A percentile compares a stretch with the other conserved stretches of the same genome.
phyloP scores from a whole-genome alignment of 129 eudicot genomes.

The Chrysanthemum lavandulifolium region DNA sequence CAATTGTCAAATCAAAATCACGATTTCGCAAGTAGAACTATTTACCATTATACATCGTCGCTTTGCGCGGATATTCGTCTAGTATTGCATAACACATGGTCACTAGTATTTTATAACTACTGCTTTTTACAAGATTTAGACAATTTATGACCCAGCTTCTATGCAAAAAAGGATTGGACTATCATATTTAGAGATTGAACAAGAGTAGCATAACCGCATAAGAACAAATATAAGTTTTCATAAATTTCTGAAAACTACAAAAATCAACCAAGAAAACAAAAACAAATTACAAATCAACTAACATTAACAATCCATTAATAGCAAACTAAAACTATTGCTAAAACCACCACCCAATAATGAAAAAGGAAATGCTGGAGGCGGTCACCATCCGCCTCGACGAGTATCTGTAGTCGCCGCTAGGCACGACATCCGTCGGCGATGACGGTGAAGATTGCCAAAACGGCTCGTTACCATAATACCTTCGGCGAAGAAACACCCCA shows the following conservation, averaged over 20 bases:
- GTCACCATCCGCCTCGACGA: slow-evolving; percentile 28
- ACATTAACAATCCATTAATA: neutral
- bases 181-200: neutral
- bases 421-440: slow-evolving; percentile 24
- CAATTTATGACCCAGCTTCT: neutral
- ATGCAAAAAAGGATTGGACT: no score
- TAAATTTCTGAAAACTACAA: slow-evolving; percentile 1
- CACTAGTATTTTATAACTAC: neutral
- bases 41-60: no score
- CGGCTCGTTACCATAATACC: slow-evolving; percentile 33
- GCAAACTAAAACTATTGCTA: slow-evolving; percentile 27
- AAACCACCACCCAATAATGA: slow-evolving; percentile 76
- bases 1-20: no score
- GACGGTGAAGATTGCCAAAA: slow-evolving; percentile 34
- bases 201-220: neutral
- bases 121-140: neutral
- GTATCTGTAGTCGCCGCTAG: slow-evolving; percentile 9
- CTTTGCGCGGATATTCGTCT: no score
- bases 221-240: neutral
- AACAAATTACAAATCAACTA: slow-evolving; percentile 14
- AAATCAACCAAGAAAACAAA: neutral
- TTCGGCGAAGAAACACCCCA: slow-evolving; percentile 30
- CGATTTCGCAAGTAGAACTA: no score
- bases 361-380: slow-evolving; percentile 62
- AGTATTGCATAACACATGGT: no score